A percentile compares a stretch with the other conserved stretches of the same genome.
Conservation (phyloP, 768 basidiomycete species). For the Kwoniella sp. region DNA sequence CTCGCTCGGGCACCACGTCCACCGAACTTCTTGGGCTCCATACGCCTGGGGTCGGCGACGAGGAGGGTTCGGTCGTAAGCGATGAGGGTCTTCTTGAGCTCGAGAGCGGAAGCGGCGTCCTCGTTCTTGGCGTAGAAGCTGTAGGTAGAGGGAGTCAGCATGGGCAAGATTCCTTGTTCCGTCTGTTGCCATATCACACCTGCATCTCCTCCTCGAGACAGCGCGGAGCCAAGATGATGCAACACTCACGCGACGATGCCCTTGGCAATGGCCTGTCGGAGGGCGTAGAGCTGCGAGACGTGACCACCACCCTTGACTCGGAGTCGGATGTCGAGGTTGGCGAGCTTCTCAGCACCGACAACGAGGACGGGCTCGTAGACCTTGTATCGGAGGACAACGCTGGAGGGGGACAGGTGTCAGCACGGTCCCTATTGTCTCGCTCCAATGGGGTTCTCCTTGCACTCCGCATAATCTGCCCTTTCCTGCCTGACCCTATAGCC, state of each 20-base stretch:
- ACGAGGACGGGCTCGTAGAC: conserved; percentile 96
- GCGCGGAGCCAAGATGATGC: neutral
- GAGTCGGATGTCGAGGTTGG: conserved; percentile 87
- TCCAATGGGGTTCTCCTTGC: neutral
- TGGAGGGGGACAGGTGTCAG: conserved; percentile 9
- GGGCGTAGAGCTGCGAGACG: conserved; percentile 97
- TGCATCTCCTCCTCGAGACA: neutral
- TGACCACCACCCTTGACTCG: conserved; percentile 99
- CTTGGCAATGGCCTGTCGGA: conserved; percentile 97
- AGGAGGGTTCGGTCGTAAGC: conserved; percentile 73
- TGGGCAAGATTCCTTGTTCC: neutral
- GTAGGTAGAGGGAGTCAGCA: conserved; percentile 6
- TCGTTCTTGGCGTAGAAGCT: conserved; percentile 87
- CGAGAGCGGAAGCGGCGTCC: conserved; percentile 93
- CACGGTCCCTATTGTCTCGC: neutral
- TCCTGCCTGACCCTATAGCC: neutral
- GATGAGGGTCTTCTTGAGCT: conserved; percentile 95
- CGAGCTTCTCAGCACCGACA: conserved; percentile 81
- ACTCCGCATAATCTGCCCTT: too few relatives aligned
- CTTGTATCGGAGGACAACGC: conserved; percentile 83
- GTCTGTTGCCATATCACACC: neutral
- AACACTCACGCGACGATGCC: conserved; percentile 79
- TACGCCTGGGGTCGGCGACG: conserved; percentile 64
- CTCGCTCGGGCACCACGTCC: conserved; percentile 96
- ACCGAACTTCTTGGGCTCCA: conserved; percentile 99